Evolutionary conservation across 805 yeast genomes (phyloP).

Genomic region (Metschnikowia similis): DNA sequence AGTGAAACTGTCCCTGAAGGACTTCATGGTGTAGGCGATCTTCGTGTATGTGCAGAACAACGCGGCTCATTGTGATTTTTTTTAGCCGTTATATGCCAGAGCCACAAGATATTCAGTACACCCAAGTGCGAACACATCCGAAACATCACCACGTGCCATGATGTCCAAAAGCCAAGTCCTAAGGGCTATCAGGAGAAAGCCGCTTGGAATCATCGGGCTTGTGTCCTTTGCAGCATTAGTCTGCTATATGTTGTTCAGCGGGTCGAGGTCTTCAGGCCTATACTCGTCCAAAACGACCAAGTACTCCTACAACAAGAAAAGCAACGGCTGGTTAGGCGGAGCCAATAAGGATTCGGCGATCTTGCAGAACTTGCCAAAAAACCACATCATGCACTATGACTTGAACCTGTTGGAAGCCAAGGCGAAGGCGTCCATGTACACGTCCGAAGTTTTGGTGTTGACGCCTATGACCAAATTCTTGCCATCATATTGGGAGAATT

Average conservation of each 20-base stretch:
- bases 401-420: conserved; percentile 74
- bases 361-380: conserved; percentile 60
- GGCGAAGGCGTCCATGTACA: conserved; percentile 65
- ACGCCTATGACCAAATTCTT: conserved; percentile 89
- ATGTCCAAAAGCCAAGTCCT: conserved; percentile 20
- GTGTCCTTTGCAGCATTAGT: conserved; percentile 38
- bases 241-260: conserved; percentile 35
- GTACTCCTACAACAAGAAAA: conserved; percentile 44
- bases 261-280: conserved; percentile 6
- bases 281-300: conserved; percentile 22
- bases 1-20: no score
- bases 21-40: no score
- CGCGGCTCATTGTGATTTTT: background rate
- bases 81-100: conserved; percentile 2
- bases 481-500: conserved; percentile 83
- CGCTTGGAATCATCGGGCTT: conserved; percentile 46
- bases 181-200: conserved; percentile 60
- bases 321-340: conserved; percentile 43
- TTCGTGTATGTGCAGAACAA: no score
- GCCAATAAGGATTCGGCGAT: conserved; percentile 49
- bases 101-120: background rate
- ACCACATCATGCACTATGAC: conserved; percentile 79
- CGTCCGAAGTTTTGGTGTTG: conserved; percentile 78
- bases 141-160: conserved; percentile 4
- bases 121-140: conserved; percentile 1